Evolutionary conservation across 805 yeast species (phyloP).

Genomic region (Saturnispora sekii): DNA sequence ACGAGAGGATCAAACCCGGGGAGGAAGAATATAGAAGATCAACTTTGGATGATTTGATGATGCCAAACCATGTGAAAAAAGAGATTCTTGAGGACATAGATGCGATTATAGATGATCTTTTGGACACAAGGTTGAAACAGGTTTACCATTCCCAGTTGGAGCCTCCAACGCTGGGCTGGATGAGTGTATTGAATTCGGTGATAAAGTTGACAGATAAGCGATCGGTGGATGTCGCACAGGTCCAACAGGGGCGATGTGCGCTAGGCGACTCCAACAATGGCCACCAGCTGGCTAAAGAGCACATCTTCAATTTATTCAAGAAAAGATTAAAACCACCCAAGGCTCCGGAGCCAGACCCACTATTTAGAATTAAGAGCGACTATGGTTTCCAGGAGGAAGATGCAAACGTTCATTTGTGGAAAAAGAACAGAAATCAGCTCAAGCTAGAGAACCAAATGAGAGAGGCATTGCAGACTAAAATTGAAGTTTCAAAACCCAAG

Average conservation of each 20-base stretch:
- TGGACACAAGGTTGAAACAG: background rate
- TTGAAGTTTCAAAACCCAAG: background rate
- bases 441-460: background rate
- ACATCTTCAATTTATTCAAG: background rate
- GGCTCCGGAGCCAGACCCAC: constrained; percentile 4
- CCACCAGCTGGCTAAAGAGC: background rate
- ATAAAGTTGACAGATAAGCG: background rate
- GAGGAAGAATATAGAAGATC: constrained; percentile 3
- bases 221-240: too few relatives aligned
- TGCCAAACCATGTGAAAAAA: background rate
- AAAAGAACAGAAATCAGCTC: background rate
- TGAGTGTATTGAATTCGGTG: background rate
- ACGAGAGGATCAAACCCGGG: background rate
- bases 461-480: background rate
- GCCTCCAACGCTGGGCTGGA: background rate
- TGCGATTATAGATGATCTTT: constrained; percentile 1
- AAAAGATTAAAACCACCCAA: background rate
- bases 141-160: background rate
- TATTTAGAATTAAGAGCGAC: background rate
- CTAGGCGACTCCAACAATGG: background rate
- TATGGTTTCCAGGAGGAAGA: constrained; percentile 1
- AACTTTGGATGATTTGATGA: constrained; percentile 1
- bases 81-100: background rate
- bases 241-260: too few relatives aligned
- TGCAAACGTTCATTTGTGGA: constrained; percentile 1